Evolutionary conservation across 192 early-diverging fungal genomes (phyloP).

Genomic region (Phycomyces nitens): DNA sequence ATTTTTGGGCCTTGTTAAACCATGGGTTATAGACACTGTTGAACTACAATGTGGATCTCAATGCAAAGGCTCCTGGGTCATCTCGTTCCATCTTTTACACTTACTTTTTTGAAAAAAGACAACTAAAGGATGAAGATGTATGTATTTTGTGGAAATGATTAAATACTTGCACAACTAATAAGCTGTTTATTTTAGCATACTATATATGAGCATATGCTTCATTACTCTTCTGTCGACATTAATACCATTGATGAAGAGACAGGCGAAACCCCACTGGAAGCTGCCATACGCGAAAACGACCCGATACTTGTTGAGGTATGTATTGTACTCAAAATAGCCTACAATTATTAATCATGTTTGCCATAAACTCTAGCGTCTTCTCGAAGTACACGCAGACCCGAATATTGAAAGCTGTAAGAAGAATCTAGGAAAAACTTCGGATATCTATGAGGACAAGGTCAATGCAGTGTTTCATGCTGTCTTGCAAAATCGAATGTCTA

Average conservation of each 20-base stretch:
- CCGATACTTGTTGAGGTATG: slow-evolving; percentile 28
- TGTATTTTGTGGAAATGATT: not conserved
- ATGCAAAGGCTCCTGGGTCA: not conserved
- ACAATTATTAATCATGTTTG: too few relatives aligned
- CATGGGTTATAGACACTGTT: slow-evolving; percentile 17
- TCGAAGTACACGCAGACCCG: slow-evolving; percentile 32
- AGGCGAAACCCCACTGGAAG: slow-evolving; percentile 40
- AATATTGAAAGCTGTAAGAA: slow-evolving; percentile 32
- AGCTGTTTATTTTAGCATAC: not conserved
- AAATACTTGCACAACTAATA: too few relatives aligned
- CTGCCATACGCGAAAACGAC: slow-evolving; percentile 36
- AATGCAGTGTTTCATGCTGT: slow-evolving; percentile 42
- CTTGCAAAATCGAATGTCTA: slow-evolving; percentile 3
- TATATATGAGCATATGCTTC: slow-evolving; percentile 12
- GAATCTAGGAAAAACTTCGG: slow-evolving; percentile 1
- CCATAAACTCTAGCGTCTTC: slow-evolving; percentile 26
- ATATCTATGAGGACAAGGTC: slow-evolving; percentile 17
- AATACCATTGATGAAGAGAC: slow-evolving; percentile 32
- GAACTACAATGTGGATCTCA: slow-evolving; percentile 18
- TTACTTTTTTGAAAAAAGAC: slow-evolving; percentile 12
- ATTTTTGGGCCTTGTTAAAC: too few relatives aligned
- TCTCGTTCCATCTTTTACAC: slow-evolving; percentile 22
- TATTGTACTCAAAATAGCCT: not conserved
- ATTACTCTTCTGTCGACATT: slow-evolving; percentile 27
- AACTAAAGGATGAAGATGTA: not conserved